Evolutionary conservation across 2,329 filamentous ascomycete genomes (phyloP), one percentile per base, ranked within the genome.

Genomic region (Aaosphaeria arxii): DNA sequence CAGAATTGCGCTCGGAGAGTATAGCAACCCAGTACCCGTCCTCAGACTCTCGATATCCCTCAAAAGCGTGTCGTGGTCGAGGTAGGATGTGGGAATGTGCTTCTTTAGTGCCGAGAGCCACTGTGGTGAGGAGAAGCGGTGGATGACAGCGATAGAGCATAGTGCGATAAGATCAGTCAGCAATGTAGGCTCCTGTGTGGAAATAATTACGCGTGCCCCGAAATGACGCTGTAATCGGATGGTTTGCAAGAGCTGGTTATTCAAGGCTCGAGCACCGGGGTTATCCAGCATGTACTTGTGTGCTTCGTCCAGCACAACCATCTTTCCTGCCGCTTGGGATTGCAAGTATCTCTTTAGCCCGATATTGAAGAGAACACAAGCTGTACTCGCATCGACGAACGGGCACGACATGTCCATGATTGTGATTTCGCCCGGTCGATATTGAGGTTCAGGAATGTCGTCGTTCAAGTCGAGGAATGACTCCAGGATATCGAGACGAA

Each of bases 141-240:
- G 87, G 0, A 91, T 82, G 11, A 91, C 76, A 0, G 83, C 87
- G n/a, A 88, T 71, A 1, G 82, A 84, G 64, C 85, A 90, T 0
- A 92, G 73, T 45, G 89, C 86, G 0, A 92, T 75, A 0, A 94
- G 76, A 11, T 78, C 76, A 0, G 83, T 81, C 0, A 84, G 85
- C 4, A 91, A 77, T 0, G 86, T 89, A 0, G 88, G 88, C 58
- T 92, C 88, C 61, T 94, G 87, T 0, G 88, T 92, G 0, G 87
- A 84, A 31, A 92, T 84, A 39, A 92, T 63, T 4, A 91, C 75
- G 0, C 88, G 78, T 0, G 80, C 76, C 1, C 78, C 87, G 1
- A 84, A 69, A 60, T 92, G 88, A 0, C 87, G 82, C 65, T 92
- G 87, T 13, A 86, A 74, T 0, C 88, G 80, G 54, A 92, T 86